Evolutionary conservation across 2,329 filamentous ascomycete species (phyloP).

Genomic region (Dactylellina haptotyla): DNA sequence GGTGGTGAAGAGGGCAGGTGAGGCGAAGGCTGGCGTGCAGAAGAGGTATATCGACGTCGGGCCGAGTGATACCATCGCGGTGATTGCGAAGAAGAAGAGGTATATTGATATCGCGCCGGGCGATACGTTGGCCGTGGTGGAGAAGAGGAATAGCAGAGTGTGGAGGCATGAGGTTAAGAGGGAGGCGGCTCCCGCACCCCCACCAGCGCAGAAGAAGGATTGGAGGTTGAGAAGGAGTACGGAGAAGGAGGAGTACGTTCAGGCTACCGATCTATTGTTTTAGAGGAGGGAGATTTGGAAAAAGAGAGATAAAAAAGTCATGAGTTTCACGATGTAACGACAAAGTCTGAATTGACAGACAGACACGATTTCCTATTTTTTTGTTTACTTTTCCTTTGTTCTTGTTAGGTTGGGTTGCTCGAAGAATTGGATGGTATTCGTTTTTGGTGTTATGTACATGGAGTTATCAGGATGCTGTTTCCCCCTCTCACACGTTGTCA

Average conservation of each 20-base stretch:
- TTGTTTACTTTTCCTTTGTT: neutral
- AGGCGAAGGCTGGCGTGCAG: neutral
- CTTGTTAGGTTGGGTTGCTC: neutral
- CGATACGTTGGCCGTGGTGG: no score
- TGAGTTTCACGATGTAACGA: no score
- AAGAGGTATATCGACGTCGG: neutral
- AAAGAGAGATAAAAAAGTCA: slow-evolving; percentile 1
- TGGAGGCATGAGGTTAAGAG: slow-evolving; percentile 13
- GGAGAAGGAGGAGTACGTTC: slow-evolving; percentile 15
- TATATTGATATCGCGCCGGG: neutral
- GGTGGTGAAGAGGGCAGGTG: neutral
- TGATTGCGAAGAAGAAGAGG: slow-evolving; percentile 6
- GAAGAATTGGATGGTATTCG: neutral
- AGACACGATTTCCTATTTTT: slow-evolving; percentile 11
- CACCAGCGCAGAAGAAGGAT: neutral
- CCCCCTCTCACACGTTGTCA: neutral
- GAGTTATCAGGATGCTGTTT: neutral
- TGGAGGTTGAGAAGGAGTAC: slow-evolving; percentile 7
- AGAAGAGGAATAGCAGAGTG: slow-evolving; percentile 21
- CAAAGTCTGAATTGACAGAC: no score
- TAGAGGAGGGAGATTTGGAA: neutral
- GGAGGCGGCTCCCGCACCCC: neutral
- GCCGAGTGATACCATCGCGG: neutral
- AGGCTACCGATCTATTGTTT: slow-evolving; percentile 20
- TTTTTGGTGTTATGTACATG: slow-evolving; percentile 8